Evolutionary conservation across 2,329 filamentous ascomycete genomes (phyloP).

Genomic region (Hirsutella thompsonii): DNA sequence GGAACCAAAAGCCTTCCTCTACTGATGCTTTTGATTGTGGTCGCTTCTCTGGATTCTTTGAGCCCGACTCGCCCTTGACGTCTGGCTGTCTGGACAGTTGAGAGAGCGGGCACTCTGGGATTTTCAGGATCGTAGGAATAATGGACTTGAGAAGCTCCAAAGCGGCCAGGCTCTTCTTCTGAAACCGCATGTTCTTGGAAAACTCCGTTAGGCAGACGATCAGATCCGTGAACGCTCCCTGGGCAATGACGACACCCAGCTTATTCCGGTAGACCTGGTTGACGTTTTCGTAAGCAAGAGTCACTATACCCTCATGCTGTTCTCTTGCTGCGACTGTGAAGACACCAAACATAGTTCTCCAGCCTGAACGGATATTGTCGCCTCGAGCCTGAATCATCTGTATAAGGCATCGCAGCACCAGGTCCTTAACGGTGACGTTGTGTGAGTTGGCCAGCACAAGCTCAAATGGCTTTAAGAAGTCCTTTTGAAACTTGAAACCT

Average conservation of each 20-base stretch:
- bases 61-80: slow-evolving; percentile 28
- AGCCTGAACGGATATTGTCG: slow-evolving; percentile 93
- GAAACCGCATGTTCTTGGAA: slow-evolving; percentile 96
- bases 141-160: slow-evolving; percentile 91
- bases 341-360: slow-evolving; percentile 98
- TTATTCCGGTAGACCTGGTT: slow-evolving; percentile 90
- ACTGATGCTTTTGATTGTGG: slow-evolving; percentile 70
- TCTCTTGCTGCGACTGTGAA: slow-evolving; percentile 93
- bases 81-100: slow-evolving; percentile 34
- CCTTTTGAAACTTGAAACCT: slow-evolving; percentile 99
- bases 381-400: slow-evolving; percentile 98
- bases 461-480: slow-evolving; percentile 97
- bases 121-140: slow-evolving; percentile 88
- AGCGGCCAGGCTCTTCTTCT: slow-evolving; percentile 94
- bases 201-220: slow-evolving; percentile 96
- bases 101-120: slow-evolving; percentile 86
- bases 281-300: slow-evolving; percentile 92
- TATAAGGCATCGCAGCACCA: slow-evolving; percentile 89
- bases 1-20: slow-evolving; percentile 98
- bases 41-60: slow-evolving; percentile 28
- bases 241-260: slow-evolving; percentile 90
- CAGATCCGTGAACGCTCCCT: slow-evolving; percentile 92
- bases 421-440: slow-evolving; percentile 89
- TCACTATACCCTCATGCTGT: slow-evolving; percentile 90
- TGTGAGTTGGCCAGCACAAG: slow-evolving; percentile 91